Evolutionary conservation across 768 basidiomycete genomes (phyloP).

Genomic region (Hericium erinaceus): DNA sequence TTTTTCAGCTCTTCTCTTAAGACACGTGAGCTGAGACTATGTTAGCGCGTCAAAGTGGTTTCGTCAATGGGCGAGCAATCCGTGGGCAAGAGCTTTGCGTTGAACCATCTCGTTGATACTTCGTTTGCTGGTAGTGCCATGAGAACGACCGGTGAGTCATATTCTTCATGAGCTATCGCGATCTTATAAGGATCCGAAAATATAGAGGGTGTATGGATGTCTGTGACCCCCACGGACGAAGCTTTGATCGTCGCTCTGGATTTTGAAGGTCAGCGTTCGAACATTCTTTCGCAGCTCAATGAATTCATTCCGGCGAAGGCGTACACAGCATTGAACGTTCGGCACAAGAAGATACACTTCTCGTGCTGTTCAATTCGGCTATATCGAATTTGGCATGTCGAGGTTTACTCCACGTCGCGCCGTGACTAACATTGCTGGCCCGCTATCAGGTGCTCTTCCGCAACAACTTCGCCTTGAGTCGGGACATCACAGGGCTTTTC

Average conservation of each 20-base stretch:
- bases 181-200: neutral
- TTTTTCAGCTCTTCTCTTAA: constrained; percentile 37
- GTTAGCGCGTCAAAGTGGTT: constrained; percentile 45
- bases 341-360: constrained; percentile 51
- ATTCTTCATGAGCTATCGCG: neutral
- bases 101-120: constrained; percentile 55
- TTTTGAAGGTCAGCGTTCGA: constrained; percentile 42
- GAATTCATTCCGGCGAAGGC: constrained; percentile 19
- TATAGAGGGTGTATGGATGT: constrained; percentile 57
- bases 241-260: constrained; percentile 49
- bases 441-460: constrained; percentile 45
- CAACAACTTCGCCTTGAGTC: constrained; percentile 54
- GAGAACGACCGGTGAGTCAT: constrained; percentile 41
- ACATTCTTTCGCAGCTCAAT: too few relatives aligned
- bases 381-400: constrained; percentile 48
- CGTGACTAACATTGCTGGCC: neutral
- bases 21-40: constrained; percentile 36
- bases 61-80: constrained; percentile 66
- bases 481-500: constrained; percentile 52
- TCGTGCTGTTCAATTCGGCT: constrained; percentile 58
- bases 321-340: constrained; percentile 59
- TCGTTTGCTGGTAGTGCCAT: constrained; percentile 60
- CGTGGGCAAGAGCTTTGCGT: constrained; percentile 50
- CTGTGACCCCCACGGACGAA: constrained; percentile 50
- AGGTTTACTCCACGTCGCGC: neutral